Evolutionary conservation across 2,329 filamentous ascomycete genomes (phyloP), one percentile per base, ranked within the genome.

Genomic region (Cercospora zeae-maydis): DNA sequence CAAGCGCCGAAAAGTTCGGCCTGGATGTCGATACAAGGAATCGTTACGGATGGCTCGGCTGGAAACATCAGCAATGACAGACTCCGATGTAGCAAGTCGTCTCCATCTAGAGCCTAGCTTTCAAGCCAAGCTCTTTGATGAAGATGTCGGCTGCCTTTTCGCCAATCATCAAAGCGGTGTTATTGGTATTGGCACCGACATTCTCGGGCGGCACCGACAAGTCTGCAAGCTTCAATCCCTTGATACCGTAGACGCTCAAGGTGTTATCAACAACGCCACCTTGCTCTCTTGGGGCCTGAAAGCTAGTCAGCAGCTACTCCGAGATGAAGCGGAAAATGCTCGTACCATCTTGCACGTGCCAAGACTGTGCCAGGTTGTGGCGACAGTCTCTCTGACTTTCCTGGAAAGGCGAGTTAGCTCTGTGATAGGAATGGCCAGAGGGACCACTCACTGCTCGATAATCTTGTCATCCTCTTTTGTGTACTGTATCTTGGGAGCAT

Each of bases 151-250:
- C 76, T 0, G 75, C 76, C 69, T 78, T 78, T 69, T 79, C 77
- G 1, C 76, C 77, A 42, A 79, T 70, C 49, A 73, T 74, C 51
- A 80, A 66, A 0, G 79, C 79, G 2, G 79, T 80, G 59, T 80
- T 80, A 63, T 79, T 78, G 2, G 79, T 81, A 65, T 81, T 81
- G 0, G 75, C 78, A 7, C 75, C 79, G 7, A 81, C 78, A 59
- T 78, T 79, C 63, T 73, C 69, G 0, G 78, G 77, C 7, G 72
- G 69, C 16, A 78, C 74, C 64, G 69, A 74, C 66, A 81, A 58
- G 75, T 82, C 80, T 2, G 73, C 75, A 53, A 81, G 64, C 71
- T 80, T 81, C 66, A 79, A 66, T 0, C 72, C 73, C 39, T 60
- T 63, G 24, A 75, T 73, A 2, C 77, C 77, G 67, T 79, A 75